A percentile compares a stretch with the other conserved stretches of the same genome.
phyloP scores from a whole-genome alignment of 1,284 basidiomycete genomes.

The Rugosomyces carneus region DNA sequence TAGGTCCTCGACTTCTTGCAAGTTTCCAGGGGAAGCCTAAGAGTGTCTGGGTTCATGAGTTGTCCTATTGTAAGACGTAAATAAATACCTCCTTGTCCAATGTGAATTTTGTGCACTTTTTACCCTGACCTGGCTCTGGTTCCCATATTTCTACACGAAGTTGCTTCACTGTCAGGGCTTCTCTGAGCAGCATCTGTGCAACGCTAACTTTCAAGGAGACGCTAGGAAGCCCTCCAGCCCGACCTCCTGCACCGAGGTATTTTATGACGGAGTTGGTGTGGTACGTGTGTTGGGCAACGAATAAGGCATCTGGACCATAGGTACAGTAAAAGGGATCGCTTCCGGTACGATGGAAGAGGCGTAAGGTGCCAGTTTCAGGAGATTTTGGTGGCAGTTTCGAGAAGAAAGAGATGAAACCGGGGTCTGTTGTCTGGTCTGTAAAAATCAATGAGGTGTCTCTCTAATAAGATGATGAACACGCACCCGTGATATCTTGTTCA shows the following conservation, averaged over 20 bases:
- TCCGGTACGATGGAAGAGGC: constrained; percentile 71
- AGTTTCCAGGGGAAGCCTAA: constrained; percentile 93
- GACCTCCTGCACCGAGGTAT: constrained; percentile 64
- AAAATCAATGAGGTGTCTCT: not conserved
- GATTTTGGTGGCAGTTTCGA: constrained; percentile 59
- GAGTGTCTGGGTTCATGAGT: constrained; percentile 4
- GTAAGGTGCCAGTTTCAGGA: constrained; percentile 67
- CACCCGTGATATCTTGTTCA: constrained; percentile 39
- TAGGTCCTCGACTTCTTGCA: constrained; percentile 91
- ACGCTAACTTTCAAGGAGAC: constrained; percentile 77
- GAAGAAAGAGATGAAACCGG: constrained; percentile 76
- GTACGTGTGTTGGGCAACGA: constrained; percentile 82
- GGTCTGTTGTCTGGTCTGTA: constrained; percentile 54
- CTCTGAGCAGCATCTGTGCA: constrained; percentile 85
- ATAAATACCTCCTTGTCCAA: constrained; percentile 70
- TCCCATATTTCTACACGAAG: constrained; percentile 92
- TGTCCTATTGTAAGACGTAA: not conserved
- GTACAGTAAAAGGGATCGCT: constrained; percentile 79
- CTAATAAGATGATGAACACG: not conserved
- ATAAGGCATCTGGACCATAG: constrained; percentile 86
- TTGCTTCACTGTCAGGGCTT: constrained; percentile 87
- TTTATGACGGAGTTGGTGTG: constrained; percentile 84
- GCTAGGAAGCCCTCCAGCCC: constrained; percentile 58
- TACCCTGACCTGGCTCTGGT: constrained; percentile 68
- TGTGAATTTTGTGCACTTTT: constrained; percentile 67